Base-by-base conservation (phyloP, 139 green algal species). In the Prasinococcaceae sp. region DNA sequence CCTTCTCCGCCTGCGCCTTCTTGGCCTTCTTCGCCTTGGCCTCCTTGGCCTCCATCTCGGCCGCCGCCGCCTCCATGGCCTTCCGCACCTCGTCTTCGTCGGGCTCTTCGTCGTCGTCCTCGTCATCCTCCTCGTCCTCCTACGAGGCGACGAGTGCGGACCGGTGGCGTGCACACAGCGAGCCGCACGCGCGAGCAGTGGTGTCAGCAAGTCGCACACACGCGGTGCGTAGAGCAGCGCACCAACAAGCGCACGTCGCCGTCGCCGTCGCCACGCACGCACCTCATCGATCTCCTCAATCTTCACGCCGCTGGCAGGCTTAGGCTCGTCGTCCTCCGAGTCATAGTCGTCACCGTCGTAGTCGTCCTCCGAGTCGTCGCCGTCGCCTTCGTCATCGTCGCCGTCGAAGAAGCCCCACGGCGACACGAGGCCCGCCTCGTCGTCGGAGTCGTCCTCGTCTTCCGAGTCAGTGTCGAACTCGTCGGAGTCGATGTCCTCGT, bases 321-420 rank as follows among this genome's bases (percentile, higher is more conserved):
- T 26, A 19, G 60, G 49, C 57, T 55, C 40, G 46, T 70, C 58
- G 25, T 72, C 60, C 12, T 24, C 27, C 1, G 57, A 60, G 4
- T 72, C 63, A 3, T 73, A 48, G 20, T 76, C 73, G 26, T 80
- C 69, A 35, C 69, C 67, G 26, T 83, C 73, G 6, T 66, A 43
- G 44, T 70, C 47, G 3, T 75, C 65, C 29, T 71, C 71, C 10
- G 41, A 55, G 3, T 74, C 62, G 12, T 63, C 51, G 35, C 48
- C 41, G n/a, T 59, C 50, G 23, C 60, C 55, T 1, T 70, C 68
- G 26, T 45, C 53, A 1, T 53, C 53, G 5, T 53, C 42, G 2
- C 52, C 53, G 5, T 61, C 40, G 40, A 17, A 25, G 40, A 25
- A 10, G 19, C 17, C 19, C 40, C 48, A 6, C 8, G 6, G 6